Evolutionary conservation across 257 asterid species (phyloP).

Genomic region (Solanum neorickii): DNA sequence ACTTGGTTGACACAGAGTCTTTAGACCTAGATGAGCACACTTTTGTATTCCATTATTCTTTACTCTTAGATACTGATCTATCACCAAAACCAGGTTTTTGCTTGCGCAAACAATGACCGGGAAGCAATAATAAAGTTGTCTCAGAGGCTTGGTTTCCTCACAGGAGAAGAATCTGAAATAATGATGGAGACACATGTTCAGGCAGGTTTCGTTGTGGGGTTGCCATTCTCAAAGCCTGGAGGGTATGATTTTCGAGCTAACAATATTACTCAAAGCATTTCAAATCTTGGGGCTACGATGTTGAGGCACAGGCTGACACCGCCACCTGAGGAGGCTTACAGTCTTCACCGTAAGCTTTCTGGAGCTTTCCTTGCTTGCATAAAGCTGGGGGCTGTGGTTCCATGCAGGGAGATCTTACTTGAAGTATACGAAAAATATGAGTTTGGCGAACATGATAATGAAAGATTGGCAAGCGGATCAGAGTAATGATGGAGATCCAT

Average conservation of each 20-base stretch:
- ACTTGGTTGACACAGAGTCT: background rate
- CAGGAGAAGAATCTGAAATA: slow-evolving; percentile 78
- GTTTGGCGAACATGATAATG: slow-evolving; percentile 20
- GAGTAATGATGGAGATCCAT: background rate
- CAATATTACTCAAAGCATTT: slow-evolving; percentile 63
- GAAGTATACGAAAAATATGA: slow-evolving; percentile 44
- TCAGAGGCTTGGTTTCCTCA: slow-evolving; percentile 79
- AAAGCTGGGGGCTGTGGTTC: slow-evolving; percentile 87
- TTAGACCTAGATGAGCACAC: background rate
- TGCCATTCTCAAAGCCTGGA: slow-evolving; percentile 71
- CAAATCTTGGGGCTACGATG: slow-evolving; percentile 88
- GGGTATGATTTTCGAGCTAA: slow-evolving; percentile 81
- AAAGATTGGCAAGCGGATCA: slow-evolving; percentile 10
- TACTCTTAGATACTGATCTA: background rate
- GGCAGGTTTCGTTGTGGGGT: slow-evolving; percentile 90
- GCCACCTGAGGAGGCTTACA: slow-evolving; percentile 95
- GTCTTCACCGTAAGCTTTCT: slow-evolving; percentile 93
- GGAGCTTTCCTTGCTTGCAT: slow-evolving; percentile 98
- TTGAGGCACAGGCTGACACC: slow-evolving; percentile 87
- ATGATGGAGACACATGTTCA: slow-evolving; percentile 89
- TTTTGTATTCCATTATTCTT: background rate
- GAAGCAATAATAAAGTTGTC: slow-evolving; percentile 85
- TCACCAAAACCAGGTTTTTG: slow-evolving; percentile 50
- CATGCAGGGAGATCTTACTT: slow-evolving; percentile 72
- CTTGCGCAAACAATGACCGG: slow-evolving; percentile 71